Percentiles rank a stretch among this genome's conserved stretches.
phyloP scores from a whole-genome alignment of 139 green algal genomes.

The Coelastrella sp. region DNA sequence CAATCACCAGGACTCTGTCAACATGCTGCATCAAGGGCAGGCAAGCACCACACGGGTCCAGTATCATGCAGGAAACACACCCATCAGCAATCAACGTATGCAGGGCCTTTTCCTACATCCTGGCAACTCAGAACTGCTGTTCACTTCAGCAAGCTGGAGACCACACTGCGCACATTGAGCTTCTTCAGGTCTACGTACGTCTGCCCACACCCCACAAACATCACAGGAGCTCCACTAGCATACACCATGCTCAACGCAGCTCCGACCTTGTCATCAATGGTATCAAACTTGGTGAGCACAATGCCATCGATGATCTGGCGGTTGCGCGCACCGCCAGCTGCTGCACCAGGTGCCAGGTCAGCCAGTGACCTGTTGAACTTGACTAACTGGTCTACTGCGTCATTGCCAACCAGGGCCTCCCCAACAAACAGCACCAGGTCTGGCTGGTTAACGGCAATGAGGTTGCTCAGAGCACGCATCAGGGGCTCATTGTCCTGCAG shows the following conservation, averaged over 20 bases:
- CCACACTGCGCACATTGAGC: constrained; percentile 94
- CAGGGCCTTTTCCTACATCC: too few relatives aligned
- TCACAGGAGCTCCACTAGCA: constrained; percentile 92
- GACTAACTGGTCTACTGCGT: constrained; percentile 98
- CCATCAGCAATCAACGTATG: too few relatives aligned
- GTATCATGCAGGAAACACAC: too few relatives aligned
- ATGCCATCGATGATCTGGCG: constrained; percentile 87
- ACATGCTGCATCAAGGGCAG: too few relatives aligned
- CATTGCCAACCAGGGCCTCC: constrained; percentile 98
- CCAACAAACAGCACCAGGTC: constrained; percentile 99
- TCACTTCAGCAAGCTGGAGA: constrained; percentile 89
- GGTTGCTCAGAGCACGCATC: constrained; percentile 96
- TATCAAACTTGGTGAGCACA: constrained; percentile 99
- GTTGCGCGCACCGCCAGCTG: not conserved
- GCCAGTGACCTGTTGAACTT: constrained; percentile 95
- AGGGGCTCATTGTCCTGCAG: constrained; percentile 99
- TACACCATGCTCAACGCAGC: constrained; percentile 99
- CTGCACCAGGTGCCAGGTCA: constrained; percentile 69
- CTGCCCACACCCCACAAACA: constrained; percentile 99
- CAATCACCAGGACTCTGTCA: too few relatives aligned
- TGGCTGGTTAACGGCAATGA: constrained; percentile 95
- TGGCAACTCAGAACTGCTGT: too few relatives aligned
- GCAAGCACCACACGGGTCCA: too few relatives aligned
- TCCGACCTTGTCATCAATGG: constrained; percentile 99
- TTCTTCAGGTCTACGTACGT: constrained; percentile 97